Percentiles rank a stretch among this genome's conserved stretches.
Evolutionary conservation across 2,329 filamentous ascomycete genomes (phyloP).

Genomic region (Penicillium concentricum): DNA sequence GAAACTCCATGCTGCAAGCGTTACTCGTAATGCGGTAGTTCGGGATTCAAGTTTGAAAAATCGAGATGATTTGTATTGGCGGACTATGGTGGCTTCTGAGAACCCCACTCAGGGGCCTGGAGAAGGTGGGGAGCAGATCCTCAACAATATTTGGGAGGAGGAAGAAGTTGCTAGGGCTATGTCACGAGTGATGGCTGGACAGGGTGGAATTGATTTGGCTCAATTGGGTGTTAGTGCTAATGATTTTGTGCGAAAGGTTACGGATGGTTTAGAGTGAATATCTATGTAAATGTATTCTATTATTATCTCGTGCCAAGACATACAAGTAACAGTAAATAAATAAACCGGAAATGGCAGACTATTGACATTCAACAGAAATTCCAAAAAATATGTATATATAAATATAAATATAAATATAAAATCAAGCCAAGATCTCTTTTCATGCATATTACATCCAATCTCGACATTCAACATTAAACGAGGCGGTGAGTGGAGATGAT

Average conservation of each 20-base stretch:
- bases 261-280: conserved; percentile 38
- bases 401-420: neutral
- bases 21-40: conserved; percentile 76
- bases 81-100: conserved; percentile 57
- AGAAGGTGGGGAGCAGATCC: conserved; percentile 47
- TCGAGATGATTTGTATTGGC: conserved; percentile 73
- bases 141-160: conserved; percentile 67
- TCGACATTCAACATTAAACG: conserved; percentile 4
- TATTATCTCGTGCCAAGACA: neutral
- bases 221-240: conserved; percentile 43
- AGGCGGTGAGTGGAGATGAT: conserved; percentile 14
- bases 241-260: conserved; percentile 46
- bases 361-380: neutral
- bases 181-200: conserved; percentile 73
- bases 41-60: conserved; percentile 70
- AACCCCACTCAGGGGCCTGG: conserved; percentile 53
- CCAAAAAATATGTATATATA: too few relatives aligned
- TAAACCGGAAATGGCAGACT: conserved; percentile 8
- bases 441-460: neutral
- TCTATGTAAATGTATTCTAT: neutral
- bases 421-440: neutral
- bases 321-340: conserved; percentile 1
- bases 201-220: conserved; percentile 42
- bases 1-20: conserved; percentile 69
- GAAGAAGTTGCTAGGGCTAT: conserved; percentile 61